Base-by-base conservation (phyloP, 23 red algal genomes). In the Pyropia haitanensis region DNA sequence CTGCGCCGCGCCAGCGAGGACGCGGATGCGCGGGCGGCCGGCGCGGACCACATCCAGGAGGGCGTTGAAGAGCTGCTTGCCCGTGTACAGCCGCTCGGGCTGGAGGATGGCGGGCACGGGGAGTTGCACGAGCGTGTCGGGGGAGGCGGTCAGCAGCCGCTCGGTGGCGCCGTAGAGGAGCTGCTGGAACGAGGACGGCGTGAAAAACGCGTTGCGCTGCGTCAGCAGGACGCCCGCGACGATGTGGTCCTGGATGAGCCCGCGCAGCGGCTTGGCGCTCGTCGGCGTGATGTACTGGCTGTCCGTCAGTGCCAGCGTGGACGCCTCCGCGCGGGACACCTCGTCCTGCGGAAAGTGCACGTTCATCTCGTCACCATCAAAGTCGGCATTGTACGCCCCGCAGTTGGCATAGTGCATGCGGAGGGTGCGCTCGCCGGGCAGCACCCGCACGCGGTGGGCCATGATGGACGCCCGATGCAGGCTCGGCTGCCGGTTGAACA, bases 341-440 rank as follows among this genome's bases (percentile, higher is more conserved):
- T 68, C 70, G 68, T 98, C 85, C 57, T 98, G 94, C 13, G 94
- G 94, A 79, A 98, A 67, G 78, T 98, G 86, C 24, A 98, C 28
- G 57, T 98, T 98, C 94, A 98, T 98, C 70, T 98, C 94, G 71
- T 98, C 94, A 29, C 94, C 94, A 51, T 98, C 94, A 76, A 98
- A 98, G 75, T 98, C 94, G 31, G 94, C 94, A 54, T 98, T 98
- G 58, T 98, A 98, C 18, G 94, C 80, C n/a, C 88, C 80, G 66
- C 94, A 98, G 56, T 98, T 98, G 44, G 94, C 85, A 68, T 98
- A 98, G 58, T 98, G 94, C 34, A 98, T 79, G 18, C 94, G 79
- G 52, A 98, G 60, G 16, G 94, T 90, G 55, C 76, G 61, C 76
- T 98, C 94, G 29, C 77, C 78, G 27, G 79, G 84, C 28, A 98